These are phyloP conservation scores for Lachnellula occidentalis DNA, from an alignment of 2,329 filamentous ascomycete genomes.

Conservation along the genomic window DNA sequence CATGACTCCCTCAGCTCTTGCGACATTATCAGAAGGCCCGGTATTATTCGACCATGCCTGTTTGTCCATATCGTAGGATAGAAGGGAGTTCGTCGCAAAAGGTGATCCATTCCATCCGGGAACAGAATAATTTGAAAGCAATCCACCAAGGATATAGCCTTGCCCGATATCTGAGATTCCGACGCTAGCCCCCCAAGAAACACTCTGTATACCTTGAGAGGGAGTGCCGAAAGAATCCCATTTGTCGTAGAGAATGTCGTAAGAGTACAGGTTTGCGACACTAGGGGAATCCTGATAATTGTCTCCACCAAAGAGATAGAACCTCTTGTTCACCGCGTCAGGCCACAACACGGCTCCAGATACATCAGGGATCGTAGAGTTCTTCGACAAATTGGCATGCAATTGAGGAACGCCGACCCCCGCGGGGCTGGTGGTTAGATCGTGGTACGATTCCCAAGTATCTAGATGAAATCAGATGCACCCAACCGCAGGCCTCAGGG, in stretches of 20 bases:
- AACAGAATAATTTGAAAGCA: slow-evolving; percentile 49
- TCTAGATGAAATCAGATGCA: slow-evolving; percentile 33
- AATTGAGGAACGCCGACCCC: slow-evolving; percentile 43
- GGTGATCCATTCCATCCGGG: slow-evolving; percentile 45
- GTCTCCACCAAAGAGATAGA: slow-evolving; percentile 59
- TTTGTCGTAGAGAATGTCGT: slow-evolving; percentile 50
- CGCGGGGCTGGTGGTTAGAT: slow-evolving; percentile 41
- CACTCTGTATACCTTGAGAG: slow-evolving; percentile 36
- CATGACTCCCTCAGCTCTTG: slow-evolving; percentile 55
- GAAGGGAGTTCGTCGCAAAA: slow-evolving; percentile 44
- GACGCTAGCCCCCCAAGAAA: slow-evolving; percentile 52
- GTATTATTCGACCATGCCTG: slow-evolving; percentile 48
- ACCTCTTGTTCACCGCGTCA: slow-evolving; percentile 56
- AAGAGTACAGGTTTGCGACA: slow-evolving; percentile 47
- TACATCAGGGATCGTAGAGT: slow-evolving; percentile 46
- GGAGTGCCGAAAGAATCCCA: slow-evolving; percentile 46
- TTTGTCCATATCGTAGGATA: slow-evolving; percentile 51
- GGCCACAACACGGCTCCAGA: slow-evolving; percentile 49
- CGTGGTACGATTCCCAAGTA: slow-evolving; percentile 52
- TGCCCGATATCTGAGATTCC: slow-evolving; percentile 48
- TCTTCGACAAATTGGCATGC: slow-evolving; percentile 53
- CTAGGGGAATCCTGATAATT: slow-evolving; percentile 39
- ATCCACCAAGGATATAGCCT: slow-evolving; percentile 60
- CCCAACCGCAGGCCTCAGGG: background rate
- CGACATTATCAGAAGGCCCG: slow-evolving; percentile 42